These are phyloP conservation scores for Yamadazyma atlantica DNA, from an alignment of 1,139 yeast species.

Conservation along the genomic window DNA sequence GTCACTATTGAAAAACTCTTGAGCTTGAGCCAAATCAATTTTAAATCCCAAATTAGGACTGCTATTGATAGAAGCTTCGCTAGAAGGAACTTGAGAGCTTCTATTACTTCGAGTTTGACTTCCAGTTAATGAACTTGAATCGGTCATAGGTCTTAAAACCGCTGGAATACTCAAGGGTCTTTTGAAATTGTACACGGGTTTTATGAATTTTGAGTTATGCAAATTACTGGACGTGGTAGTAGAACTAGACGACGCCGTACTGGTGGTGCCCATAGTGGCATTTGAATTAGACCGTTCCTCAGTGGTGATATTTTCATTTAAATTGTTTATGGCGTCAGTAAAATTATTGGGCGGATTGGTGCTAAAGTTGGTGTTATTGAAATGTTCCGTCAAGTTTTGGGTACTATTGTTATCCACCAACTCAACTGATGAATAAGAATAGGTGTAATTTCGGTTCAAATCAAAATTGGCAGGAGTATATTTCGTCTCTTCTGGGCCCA, in stretches of 20 bases:
- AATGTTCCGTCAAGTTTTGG: neutral
- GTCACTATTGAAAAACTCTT: neutral
- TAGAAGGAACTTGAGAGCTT: neutral
- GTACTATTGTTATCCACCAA: slow-evolving; percentile 1
- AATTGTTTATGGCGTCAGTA: slow-evolving; percentile 25
- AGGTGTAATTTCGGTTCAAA: slow-evolving; percentile 22
- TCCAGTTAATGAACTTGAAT: slow-evolving; percentile 7
- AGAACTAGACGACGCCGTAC: slow-evolving; percentile 5
- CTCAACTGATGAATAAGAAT: slow-evolving; percentile 11
- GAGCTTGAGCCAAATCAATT: slow-evolving; percentile 1
- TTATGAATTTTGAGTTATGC: slow-evolving; percentile 6
- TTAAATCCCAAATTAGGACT: slow-evolving; percentile 1
- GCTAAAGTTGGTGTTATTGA: neutral
- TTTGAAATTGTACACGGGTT: slow-evolving; percentile 35
- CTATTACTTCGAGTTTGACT: neutral
- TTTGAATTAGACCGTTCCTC: slow-evolving; percentile 16
- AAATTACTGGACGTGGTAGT: slow-evolving; percentile 10
- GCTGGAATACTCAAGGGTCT: slow-evolving; percentile 46
- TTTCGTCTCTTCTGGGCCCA: neutral
- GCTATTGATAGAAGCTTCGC: neutral
- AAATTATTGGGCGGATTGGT: slow-evolving; percentile 9
- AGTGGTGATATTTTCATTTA: slow-evolving; percentile 24
- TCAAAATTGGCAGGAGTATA: slow-evolving; percentile 46
- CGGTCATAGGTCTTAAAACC: slow-evolving; percentile 33
- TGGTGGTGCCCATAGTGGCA: slow-evolving; percentile 1